phyloP scores from a whole-genome alignment of 192 early-diverging fungal species.

The Coemansia sp. region DNA sequence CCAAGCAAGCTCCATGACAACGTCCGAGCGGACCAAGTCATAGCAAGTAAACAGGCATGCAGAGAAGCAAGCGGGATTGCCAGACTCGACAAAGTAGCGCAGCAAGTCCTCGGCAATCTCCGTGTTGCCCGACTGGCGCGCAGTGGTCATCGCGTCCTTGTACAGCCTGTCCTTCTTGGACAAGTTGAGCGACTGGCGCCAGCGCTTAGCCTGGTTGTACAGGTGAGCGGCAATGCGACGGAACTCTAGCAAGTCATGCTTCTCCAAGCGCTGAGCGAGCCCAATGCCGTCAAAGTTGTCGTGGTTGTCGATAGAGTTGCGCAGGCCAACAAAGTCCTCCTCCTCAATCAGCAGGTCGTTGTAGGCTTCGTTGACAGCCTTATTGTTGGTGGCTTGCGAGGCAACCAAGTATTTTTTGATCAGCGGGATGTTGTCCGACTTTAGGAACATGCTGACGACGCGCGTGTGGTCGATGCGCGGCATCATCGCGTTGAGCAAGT shows the following conservation, averaged over 20 bases:
- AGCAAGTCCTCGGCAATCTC: conserved; percentile 94
- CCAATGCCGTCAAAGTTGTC: conserved; percentile 94
- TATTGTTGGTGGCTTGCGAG: conserved; percentile 92
- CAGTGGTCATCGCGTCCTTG: conserved; percentile 99
- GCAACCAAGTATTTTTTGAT: conserved; percentile 95
- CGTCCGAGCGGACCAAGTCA: conserved; percentile 89
- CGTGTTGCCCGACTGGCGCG: conserved; percentile 80
- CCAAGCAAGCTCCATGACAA: conserved; percentile 94
- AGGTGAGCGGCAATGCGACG: conserved; percentile 94
- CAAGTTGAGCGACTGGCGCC: conserved; percentile 89
- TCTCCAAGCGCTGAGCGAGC: conserved; percentile 87
- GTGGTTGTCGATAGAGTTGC: conserved; percentile 91
- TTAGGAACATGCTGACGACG: conserved; percentile 96
- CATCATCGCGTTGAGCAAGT: conserved; percentile 83
- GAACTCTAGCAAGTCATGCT: conserved; percentile 96
- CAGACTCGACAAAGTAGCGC: conserved; percentile 90
- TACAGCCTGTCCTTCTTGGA: conserved; percentile 97
- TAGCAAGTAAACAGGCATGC: conserved; percentile 93
- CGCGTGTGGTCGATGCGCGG: conserved; percentile 94
- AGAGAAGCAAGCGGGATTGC: conserved; percentile 91
- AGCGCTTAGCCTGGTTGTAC: conserved; percentile 95
- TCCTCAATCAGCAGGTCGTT: conserved; percentile 98
- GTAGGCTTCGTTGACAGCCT: conserved; percentile 91
- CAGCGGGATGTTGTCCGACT: conserved; percentile 95
- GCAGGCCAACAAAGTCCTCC: conserved; percentile 90